Evolutionary conservation across 108 stramenopile species (phyloP), one percentile per base, ranked within the genome.

Genomic region (Chaetoceros muelleri): DNA sequence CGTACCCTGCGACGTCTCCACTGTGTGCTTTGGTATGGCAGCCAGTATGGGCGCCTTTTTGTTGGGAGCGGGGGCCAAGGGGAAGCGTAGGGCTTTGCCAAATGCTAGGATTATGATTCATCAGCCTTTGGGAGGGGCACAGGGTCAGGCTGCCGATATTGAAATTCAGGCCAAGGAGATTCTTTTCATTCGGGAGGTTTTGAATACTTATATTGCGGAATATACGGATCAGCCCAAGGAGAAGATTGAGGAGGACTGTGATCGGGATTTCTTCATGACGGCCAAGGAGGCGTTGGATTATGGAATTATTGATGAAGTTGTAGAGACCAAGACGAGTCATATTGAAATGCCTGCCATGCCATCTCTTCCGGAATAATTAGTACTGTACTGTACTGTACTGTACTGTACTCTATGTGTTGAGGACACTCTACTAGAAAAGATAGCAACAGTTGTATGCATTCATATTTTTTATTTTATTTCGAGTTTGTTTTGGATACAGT

Each of bases 161-260:
- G 95, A 97, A 64, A 96, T 97, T 60, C 95, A 97, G 50, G 96
- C 96, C 46, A 96, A 95, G 76, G 95, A 97, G 67, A 95, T 97
- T 65, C 67, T 97, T 46, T 96, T 91, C 65, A 89, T 88, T 40
- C 79, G 85, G 46, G 87, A 87, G 26, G 71, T 80, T 2, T 69
- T 97, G 57, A 96, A 95, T 67, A 82, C 81, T 21, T 94, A 85
- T 71, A 91, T 96, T 70, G 90, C 95, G 13, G 85, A 91, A 40
- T 96, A 95, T 74, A 75, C 72, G 30, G 95, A 78, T 52, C 96
- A 97, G 74, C 90, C 95, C 0, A 74, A 78, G 52, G 90, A 92
- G 20, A 96, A 95, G 78, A 93, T 97, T 73, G 91, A 88, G 69
- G 90, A 82, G 25, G 96, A 97, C 75, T 81, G 80, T 31, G 96